Evolutionary conservation across 1,284 basidiomycete genomes (phyloP).

Genomic region (Porodaedalea pini): DNA sequence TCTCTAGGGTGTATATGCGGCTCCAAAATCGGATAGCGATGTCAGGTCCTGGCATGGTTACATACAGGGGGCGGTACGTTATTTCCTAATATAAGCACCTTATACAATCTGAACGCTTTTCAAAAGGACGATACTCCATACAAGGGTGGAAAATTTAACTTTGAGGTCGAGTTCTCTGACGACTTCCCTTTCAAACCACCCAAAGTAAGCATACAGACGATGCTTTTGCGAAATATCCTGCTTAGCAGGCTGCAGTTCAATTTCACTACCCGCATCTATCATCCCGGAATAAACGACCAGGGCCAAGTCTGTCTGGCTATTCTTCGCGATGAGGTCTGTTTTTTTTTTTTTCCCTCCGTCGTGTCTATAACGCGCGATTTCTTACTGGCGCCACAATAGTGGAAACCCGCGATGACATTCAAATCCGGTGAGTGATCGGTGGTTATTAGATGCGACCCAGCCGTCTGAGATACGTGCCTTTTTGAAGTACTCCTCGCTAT

Average conservation of each 20-base stretch:
- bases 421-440: conserved; percentile 33
- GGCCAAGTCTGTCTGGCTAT: conserved; percentile 80
- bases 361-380: not conserved
- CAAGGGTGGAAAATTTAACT: conserved; percentile 78
- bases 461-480: conserved; percentile 9
- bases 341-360: not conserved
- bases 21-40: conserved; percentile 53
- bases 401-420: conserved; percentile 84
- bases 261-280: conserved; percentile 87
- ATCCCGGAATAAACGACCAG: conserved; percentile 91
- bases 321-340: conserved; percentile 74
- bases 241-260: conserved; percentile 52
- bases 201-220: conserved; percentile 44
- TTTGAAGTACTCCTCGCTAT: conserved; percentile 69
- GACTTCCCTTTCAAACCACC: conserved; percentile 92
- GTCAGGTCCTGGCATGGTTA: conserved; percentile 75
- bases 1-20: not conserved
- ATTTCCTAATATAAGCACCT: not conserved
- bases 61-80: conserved; percentile 72
- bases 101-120: conserved; percentile 6
- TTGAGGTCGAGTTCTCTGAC: conserved; percentile 60
- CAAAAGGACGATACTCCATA: conserved; percentile 75
- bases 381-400: conserved; percentile 43
- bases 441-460: conserved; percentile 1
- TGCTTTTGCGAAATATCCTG: not conserved